These are phyloP conservation scores for Discostella stelligeroides DNA, from an alignment of 108 stramenopile genomes.

Conservation along the genomic window DNA sequence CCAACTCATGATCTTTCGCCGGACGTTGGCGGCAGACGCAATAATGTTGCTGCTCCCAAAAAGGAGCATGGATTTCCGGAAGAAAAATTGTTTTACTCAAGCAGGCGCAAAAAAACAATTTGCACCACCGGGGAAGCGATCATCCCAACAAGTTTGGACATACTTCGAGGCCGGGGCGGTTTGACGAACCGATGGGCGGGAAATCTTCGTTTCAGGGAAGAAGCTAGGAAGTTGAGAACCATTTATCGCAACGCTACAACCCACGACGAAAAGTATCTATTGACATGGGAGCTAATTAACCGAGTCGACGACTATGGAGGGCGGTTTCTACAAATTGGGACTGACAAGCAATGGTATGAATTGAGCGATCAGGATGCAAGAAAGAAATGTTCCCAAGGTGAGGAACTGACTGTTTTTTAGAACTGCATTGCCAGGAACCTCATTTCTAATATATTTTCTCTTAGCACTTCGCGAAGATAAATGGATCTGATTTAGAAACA, in stretches of 20 bases:
- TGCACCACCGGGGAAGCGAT: not conserved
- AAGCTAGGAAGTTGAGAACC: conserved; percentile 23
- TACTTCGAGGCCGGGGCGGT: conserved; percentile 38
- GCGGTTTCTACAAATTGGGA: conserved; percentile 39
- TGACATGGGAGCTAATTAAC: conserved; percentile 21
- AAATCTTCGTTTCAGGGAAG: conserved; percentile 37
- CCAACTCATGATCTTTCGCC: too few species aligned
- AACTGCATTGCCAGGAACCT: not conserved
- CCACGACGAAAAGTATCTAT: conserved; percentile 26
- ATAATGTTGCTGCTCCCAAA: not conserved
- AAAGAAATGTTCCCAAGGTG: conserved; percentile 50
- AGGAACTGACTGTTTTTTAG: not conserved
- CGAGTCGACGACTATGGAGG: conserved; percentile 47
- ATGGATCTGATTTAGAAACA: conserved; percentile 23
- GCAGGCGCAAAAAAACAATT: not conserved
- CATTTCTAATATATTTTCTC: not conserved
- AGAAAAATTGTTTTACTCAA: not conserved
- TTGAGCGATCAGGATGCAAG: conserved; percentile 29
- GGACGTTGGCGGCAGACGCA: too few species aligned
- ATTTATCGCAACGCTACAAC: conserved; percentile 20
- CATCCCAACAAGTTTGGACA: conserved; percentile 13
- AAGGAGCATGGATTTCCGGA: too few species aligned
- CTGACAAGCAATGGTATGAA: conserved; percentile 35
- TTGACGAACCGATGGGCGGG: conserved; percentile 35
- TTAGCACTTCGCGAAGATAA: conserved; percentile 45